Base-by-base conservation (phyloP, 108 stramenopile genomes). In the Stephanodiscus minutulus region DNA sequence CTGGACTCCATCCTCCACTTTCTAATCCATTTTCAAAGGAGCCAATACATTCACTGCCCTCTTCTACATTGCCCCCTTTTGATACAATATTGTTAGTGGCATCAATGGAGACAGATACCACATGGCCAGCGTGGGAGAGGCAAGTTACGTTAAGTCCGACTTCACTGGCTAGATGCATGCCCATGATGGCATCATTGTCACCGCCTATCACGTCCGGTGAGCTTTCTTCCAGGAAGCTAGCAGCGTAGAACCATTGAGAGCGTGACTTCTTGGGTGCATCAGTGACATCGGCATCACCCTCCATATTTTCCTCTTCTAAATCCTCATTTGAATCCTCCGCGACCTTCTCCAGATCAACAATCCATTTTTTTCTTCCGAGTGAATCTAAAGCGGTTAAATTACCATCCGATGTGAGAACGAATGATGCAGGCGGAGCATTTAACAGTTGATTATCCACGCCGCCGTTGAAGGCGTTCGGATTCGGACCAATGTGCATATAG, bases 21-120 rank as follows among this genome's bases (percentile, higher is more conserved):
- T 86, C 77, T 22, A 95, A 49, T 0, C 94, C 94, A 71, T 91
- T 76, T 54, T 92, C 91, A 72, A 95, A 95, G 12, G 84, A 78
- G 10, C 94, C 94, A 35, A 95, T 89, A 10, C 89, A 75, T 74
- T 92, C 91, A 31, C 77, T 70, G 27, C 74, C 88, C 36, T 82
- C 78, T 22, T 83, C 82, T 27, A 79, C 70, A n/a, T 58, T 55
- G 7, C 74, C 74, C 54, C 58, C 68, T 61, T 86, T 64, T 13
- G 82, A 77, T 54, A 85, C 81, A 37, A 94, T 77, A 11, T 85
- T 74, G 33, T 49, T 82, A 29, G 76, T 78, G 39, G 44, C 22
- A 50, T 68, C 72, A 13, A 74, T 64, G 27, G 81, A 82, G 48
- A 78, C 66, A 61, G 77, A 82, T 21, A 82, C 76, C 20, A 77